Evolutionary conservation across 768 basidiomycete species (phyloP).

Genomic region (Artomyces pyxidatus): DNA sequence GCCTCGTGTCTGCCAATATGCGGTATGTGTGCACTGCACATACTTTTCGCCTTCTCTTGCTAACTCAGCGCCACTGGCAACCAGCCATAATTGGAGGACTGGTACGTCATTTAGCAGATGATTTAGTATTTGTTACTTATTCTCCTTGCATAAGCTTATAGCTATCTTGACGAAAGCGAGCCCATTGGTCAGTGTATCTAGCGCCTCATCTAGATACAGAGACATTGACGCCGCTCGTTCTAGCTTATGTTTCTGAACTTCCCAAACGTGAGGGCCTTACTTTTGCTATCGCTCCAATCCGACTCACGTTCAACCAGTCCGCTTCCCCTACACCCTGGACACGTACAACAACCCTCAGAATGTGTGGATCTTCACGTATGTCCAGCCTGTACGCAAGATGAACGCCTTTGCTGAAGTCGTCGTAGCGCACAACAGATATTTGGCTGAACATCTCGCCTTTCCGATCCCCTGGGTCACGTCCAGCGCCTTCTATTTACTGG

Average conservation of each 20-base stretch:
- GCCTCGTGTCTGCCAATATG: constrained; percentile 32
- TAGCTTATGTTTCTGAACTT: constrained; percentile 12
- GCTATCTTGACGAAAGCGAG: neutral
- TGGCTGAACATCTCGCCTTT: too few species aligned
- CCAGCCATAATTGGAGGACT: constrained; percentile 13
- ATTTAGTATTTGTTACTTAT: neutral
- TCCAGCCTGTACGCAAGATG: constrained; percentile 1
- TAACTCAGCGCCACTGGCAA: neutral
- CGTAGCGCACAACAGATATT: constrained; percentile 11
- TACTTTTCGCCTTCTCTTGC: neutral
- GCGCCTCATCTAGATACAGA: too few species aligned
- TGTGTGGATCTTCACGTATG: constrained; percentile 49
- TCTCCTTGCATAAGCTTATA: constrained; percentile 3
- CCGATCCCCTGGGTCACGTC: too few species aligned
- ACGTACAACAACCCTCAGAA: constrained; percentile 60
- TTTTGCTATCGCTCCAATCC: neutral
- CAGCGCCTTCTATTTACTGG: too few species aligned
- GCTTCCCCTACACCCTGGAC: constrained; percentile 52
- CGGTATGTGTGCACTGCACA: constrained; percentile 18
- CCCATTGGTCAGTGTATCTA: constrained; percentile 13
- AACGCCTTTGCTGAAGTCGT: too few species aligned
- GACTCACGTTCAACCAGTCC: constrained; percentile 28
- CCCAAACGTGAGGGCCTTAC: constrained; percentile 12
- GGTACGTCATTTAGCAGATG: neutral
- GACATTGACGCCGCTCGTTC: neutral